Evolutionary conservation across 106 monocot genomes (phyloP).

Genomic region (Dendrobium chrysotoxum): DNA sequence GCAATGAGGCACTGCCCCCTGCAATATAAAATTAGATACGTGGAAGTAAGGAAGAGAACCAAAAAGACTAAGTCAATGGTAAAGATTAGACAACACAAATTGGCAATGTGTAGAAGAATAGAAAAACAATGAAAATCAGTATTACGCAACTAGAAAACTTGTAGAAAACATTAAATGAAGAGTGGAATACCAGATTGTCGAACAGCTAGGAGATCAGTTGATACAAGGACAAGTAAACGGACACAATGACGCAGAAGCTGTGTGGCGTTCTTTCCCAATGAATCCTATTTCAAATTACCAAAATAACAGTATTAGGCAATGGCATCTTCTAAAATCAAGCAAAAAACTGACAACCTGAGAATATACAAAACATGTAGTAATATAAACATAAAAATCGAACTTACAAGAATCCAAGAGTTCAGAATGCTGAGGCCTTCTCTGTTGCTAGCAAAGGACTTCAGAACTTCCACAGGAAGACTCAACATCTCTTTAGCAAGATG

Average conservation of each 20-base stretch:
- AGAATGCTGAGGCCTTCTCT: constrained; percentile 71
- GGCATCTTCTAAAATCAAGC: not conserved
- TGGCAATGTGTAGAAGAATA: not conserved
- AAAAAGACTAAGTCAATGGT: not conserved
- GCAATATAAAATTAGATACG: not conserved
- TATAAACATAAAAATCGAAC: constrained; percentile 16
- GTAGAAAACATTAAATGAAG: not conserved
- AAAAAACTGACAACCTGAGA: not conserved
- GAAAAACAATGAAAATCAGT: not conserved
- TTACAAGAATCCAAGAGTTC: constrained; percentile 95
- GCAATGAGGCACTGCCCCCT: not conserved
- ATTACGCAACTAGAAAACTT: not conserved
- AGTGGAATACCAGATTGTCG: constrained; percentile 70
- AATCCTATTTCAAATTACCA: constrained; percentile 55
- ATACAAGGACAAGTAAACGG: constrained; percentile 84
- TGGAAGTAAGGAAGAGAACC: not conserved
- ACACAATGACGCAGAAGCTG: constrained; percentile 97
- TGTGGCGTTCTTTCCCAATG: constrained; percentile 95
- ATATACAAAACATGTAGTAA: not conserved
- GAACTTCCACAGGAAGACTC: constrained; percentile 54
- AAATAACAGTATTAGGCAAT: constrained; percentile 14
- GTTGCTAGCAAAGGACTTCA: constrained; percentile 84
- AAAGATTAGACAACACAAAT: not conserved
- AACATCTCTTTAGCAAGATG: constrained; percentile 87
- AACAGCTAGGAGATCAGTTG: constrained; percentile 88